Evolutionary conservation across 2,329 filamentous ascomycete species (phyloP), one percentile per base, ranked within the genome.

Genomic region (Phialophora tarda): DNA sequence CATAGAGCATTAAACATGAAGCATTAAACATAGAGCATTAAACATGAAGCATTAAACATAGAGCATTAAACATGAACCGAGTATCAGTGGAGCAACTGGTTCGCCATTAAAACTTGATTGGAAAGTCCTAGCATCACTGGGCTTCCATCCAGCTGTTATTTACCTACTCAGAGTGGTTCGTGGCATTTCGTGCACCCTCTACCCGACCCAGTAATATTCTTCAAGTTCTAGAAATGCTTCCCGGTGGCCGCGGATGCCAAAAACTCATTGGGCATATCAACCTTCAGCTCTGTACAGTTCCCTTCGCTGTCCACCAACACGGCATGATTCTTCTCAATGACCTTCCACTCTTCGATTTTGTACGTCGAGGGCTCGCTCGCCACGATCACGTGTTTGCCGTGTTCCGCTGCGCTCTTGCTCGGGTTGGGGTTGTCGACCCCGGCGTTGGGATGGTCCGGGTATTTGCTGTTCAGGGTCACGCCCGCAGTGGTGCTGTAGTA

Each of bases 361-460:
- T 82, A 85, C 8, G 84, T 86, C 28, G 80, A 83, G 12, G 84
- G 84, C 75, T 86, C 84, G 69, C 80, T 83, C 12, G 83, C 82
- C 50, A 72, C 65, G 50, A 72, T 85, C 41, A 84, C 79, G 74
- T 86, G 84, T 51, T 77, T 79, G 2, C 83, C 84, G 72, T 82
- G 80, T 28, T 81, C 78, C 60, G 78, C 77, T 17, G 57, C 75
- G 21, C 76, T 75, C 1, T 75, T 77, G 54, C 74, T 75, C 1
- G 78, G 72, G 53, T 79, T 78, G 10, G 73, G 71, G 4, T 76
- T 67, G 1, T 41, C 50, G 4, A 79, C 73, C 3, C 67, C 70
- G 12, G 78, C 78, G 64, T 84, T 80, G 2, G 82, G 78, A 62
- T 82, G 73, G 54, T 82, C 83, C 0, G 82, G 82, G 69, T 81